phyloP scores from a whole-genome alignment of 805 yeast species.

The Pichia deserticola region DNA sequence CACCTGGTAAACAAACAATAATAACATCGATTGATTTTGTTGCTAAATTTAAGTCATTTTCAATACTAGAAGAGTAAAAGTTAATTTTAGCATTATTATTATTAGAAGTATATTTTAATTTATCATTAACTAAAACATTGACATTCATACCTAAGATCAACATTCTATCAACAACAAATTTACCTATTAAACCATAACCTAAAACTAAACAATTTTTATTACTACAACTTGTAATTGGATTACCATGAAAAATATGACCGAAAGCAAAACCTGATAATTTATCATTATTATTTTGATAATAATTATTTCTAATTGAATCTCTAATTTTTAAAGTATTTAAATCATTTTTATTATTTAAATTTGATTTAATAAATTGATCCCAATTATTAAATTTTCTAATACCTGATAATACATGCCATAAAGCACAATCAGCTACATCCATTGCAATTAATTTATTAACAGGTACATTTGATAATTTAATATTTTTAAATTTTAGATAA shows the following conservation, averaged over 20 bases:
- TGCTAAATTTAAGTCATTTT: background rate
- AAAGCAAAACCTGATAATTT: slow-evolving; percentile 10
- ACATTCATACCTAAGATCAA: slow-evolving; percentile 56
- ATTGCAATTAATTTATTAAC: slow-evolving; percentile 40
- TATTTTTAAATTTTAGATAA: slow-evolving; percentile 30
- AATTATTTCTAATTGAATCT: slow-evolving; percentile 16
- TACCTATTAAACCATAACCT: slow-evolving; percentile 75
- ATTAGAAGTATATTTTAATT: slow-evolving; percentile 20
- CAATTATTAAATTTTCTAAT: slow-evolving; percentile 51
- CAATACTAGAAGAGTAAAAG: background rate
- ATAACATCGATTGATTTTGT: slow-evolving; percentile 40
- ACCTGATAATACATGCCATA: slow-evolving; percentile 48
- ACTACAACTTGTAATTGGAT: slow-evolving; percentile 4
- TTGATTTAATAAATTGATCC: slow-evolving; percentile 31
- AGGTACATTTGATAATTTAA: slow-evolving; percentile 56
- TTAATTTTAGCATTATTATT: background rate
- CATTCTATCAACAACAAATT: slow-evolving; percentile 51
- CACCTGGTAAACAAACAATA: slow-evolving; percentile 61
- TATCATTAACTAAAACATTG: slow-evolving; percentile 51
- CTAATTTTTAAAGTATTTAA: slow-evolving; percentile 38
- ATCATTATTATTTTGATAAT: background rate
- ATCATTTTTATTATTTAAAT: background rate
- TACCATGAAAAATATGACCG: slow-evolving; percentile 12
- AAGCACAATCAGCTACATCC: slow-evolving; percentile 69
- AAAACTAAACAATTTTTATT: slow-evolving; percentile 55